Evolutionary conservation across 179 eudicot species (phyloP).

Genomic region (Beta corolliflora): DNA sequence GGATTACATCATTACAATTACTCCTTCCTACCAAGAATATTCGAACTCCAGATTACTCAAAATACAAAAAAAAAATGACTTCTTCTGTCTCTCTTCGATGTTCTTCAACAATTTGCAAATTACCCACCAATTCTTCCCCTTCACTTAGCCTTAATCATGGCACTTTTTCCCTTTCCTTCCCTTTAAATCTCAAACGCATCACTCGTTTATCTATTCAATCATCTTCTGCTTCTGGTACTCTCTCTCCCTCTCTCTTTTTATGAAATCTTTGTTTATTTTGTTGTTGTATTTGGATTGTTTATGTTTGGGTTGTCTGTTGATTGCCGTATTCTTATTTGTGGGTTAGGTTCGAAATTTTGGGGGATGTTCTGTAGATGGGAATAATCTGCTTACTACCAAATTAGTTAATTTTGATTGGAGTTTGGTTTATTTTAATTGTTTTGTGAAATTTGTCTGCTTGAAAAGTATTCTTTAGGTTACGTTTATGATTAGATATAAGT

Average conservation of each 20-base stretch:
- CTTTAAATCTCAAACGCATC: conserved; percentile 36
- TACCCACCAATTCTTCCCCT: conserved; percentile 23
- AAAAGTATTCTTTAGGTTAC: background rate
- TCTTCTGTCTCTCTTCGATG: conserved; percentile 28
- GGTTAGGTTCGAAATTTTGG: conserved; percentile 1
- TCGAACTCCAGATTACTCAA: background rate
- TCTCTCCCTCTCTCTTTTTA: background rate
- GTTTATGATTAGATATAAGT: background rate
- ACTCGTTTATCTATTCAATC: conserved; percentile 55
- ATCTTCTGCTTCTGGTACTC: conserved; percentile 52
- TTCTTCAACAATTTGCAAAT: conserved; percentile 29
- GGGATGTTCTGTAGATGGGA: background rate
- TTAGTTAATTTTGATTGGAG: too few species aligned
- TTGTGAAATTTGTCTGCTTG: background rate
- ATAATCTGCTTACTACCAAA: background rate
- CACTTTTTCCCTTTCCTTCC: conserved; percentile 38
- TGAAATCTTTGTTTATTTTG: background rate
- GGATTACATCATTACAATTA: too few species aligned
- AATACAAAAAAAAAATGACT: conserved; percentile 29
- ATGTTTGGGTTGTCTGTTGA: conserved; percentile 2
- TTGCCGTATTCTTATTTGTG: background rate
- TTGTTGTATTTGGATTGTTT: background rate
- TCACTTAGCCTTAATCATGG: background rate
- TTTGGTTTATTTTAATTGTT: background rate
- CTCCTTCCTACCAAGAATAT: too few species aligned